Percentiles rank a stretch among this genome's conserved stretches.
These are phyloP conservation scores for Dendrocalamus sinicus DNA, from an alignment of 176 grass and related monocot genomes.

Conservation along the genomic window DNA sequence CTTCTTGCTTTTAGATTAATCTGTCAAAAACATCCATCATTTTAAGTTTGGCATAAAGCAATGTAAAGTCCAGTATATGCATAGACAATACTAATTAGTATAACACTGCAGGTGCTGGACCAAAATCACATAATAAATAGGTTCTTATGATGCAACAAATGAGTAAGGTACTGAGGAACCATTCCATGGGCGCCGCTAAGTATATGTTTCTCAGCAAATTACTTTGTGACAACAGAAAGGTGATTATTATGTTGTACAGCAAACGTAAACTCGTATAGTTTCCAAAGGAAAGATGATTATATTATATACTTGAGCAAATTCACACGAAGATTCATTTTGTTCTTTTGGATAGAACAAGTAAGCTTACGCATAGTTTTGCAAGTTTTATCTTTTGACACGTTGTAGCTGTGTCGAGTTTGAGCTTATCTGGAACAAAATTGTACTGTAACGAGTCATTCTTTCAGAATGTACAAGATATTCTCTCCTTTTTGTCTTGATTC, in stretches of 20 bases:
- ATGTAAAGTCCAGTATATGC: not conserved
- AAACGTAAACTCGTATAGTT: slow-evolving; percentile 35
- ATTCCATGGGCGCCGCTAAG: not conserved
- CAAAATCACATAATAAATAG: slow-evolving; percentile 9
- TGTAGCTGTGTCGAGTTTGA: slow-evolving; percentile 19
- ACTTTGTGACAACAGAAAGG: slow-evolving; percentile 29
- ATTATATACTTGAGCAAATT: slow-evolving; percentile 32
- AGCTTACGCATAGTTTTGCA: slow-evolving; percentile 24
- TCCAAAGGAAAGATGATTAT: slow-evolving; percentile 33
- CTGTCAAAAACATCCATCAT: not conserved
- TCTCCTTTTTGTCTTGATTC: not conserved
- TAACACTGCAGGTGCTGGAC: slow-evolving; percentile 38
- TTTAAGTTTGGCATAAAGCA: not conserved
- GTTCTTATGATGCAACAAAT: not conserved
- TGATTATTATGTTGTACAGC: slow-evolving; percentile 38
- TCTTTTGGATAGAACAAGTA: not conserved
- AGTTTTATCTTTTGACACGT: slow-evolving; percentile 10
- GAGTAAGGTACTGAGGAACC: slow-evolving; percentile 16
- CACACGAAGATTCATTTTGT: slow-evolving; percentile 15
- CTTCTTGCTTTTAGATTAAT: slow-evolving; percentile 23
- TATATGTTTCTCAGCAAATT: slow-evolving; percentile 27
- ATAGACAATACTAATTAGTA: slow-evolving; percentile 27
- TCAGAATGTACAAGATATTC: not conserved
- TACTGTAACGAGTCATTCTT: not conserved
- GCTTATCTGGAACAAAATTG: not conserved